A percentile compares a stretch with the other conserved stretches of the same genome.
Evolutionary conservation across 2,329 filamentous ascomycete genomes (phyloP).

Genomic region (Botrytis medusae): DNA sequence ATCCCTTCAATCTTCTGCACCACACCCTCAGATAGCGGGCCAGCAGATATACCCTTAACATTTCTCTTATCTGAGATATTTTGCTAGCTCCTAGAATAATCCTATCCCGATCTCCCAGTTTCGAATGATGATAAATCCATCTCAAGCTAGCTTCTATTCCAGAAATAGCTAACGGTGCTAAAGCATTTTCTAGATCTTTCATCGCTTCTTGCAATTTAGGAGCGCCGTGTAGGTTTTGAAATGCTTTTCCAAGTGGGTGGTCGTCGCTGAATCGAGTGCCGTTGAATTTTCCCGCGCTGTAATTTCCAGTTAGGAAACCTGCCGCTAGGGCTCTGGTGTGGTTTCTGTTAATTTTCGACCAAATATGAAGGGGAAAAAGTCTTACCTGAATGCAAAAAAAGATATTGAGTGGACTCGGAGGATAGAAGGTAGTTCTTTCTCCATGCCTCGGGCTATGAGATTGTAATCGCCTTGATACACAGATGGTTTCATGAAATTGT

Average conservation of each 20-base stretch:
- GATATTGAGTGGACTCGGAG: background rate
- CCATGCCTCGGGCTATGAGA: slow-evolving; percentile 21
- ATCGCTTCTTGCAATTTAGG: slow-evolving; percentile 5
- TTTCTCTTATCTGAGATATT: background rate
- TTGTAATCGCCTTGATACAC: slow-evolving; percentile 40
- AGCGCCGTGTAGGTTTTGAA: background rate
- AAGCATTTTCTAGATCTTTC: background rate
- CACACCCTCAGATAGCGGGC: background rate
- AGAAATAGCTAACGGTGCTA: background rate
- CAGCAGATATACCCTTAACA: background rate
- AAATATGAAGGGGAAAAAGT: background rate
- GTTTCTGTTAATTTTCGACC: background rate
- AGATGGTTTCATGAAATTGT: slow-evolving; percentile 32
- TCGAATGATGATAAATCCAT: slow-evolving; percentile 5
- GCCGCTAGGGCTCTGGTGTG: background rate
- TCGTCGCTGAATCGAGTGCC: background rate
- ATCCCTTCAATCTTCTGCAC: background rate
- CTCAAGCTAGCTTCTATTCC: slow-evolving; percentile 1
- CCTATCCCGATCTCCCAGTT: background rate
- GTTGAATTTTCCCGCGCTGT: background rate
- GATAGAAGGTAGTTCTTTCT: background rate
- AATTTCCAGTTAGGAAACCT: slow-evolving; percentile 3
- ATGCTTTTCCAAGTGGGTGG: background rate
- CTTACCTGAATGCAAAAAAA: background rate
- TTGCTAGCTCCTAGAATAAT: background rate